Percentiles rank a stretch among this genome's conserved stretches.
Conservation (phyloP, 2,329 filamentous ascomycete species). For the Immersiporthe knoxdaviesiana region DNA sequence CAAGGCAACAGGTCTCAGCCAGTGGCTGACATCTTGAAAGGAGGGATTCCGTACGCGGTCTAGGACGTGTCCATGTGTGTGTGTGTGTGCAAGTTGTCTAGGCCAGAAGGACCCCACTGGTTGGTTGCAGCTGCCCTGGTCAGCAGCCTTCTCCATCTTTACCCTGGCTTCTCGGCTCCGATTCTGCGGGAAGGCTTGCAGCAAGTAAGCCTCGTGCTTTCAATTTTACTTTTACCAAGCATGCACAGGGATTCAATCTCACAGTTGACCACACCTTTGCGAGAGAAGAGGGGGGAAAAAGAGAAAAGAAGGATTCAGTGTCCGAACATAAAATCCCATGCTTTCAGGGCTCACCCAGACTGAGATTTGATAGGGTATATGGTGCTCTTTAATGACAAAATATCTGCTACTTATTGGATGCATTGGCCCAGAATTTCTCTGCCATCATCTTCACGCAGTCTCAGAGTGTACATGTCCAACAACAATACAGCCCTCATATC, state of each 20-base stretch:
- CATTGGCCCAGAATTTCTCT: neutral
- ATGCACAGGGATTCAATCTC: neutral
- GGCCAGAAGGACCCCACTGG: neutral
- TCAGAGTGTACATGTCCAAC: no score
- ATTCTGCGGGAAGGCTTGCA: constrained; percentile 7
- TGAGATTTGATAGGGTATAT: no score
- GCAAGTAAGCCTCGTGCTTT: neutral
- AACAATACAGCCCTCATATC: neutral
- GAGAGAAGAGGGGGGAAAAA: no score
- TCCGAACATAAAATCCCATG: neutral
- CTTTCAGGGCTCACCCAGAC: neutral
- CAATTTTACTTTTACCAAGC: no score
- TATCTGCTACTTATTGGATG: neutral
- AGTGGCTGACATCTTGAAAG: neutral
- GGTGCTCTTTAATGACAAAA: no score
- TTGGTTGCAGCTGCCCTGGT: neutral
- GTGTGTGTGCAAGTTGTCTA: neutral
- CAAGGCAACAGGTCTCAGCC: neutral
- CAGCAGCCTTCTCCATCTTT: neutral
- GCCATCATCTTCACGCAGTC: neutral
- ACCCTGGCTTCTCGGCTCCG: neutral
- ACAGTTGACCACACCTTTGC: neutral
- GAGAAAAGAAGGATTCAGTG: no score
- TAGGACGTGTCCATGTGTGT: neutral
- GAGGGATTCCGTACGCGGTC: neutral